Conservation (phyloP, 306 rosid genomes). For the Castanea mollissima region DNA sequence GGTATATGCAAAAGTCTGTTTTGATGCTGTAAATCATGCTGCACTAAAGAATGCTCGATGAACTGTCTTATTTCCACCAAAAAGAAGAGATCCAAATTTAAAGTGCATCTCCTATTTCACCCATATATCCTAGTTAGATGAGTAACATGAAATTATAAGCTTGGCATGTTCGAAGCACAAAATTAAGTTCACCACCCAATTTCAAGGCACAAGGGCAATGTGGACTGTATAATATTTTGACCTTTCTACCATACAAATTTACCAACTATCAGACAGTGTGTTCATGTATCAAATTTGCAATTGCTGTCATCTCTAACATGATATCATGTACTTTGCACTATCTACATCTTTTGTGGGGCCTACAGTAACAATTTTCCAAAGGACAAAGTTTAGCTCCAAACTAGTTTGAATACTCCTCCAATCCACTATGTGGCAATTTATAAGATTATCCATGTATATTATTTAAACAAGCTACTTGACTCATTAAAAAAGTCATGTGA, state of each 20-base stretch:
- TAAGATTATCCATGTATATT: no score
- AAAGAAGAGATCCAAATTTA: no score
- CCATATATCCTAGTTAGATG: neutral
- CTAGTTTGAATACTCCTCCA: no score
- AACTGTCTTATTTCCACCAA: no score
- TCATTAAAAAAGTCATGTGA: no score
- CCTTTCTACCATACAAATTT: neutral
- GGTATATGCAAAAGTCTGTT: conserved; percentile 28
- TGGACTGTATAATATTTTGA: neutral
- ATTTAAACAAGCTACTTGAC: no score
- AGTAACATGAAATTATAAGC: neutral
- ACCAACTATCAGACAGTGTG: neutral
- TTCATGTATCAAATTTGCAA: neutral
- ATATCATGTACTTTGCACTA: neutral
- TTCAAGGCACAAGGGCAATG: neutral
- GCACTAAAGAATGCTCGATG: no score
- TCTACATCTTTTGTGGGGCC: neutral
- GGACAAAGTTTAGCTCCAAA: no score
- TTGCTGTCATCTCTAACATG: neutral
- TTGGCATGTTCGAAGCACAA: neutral
- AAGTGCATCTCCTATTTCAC: neutral
- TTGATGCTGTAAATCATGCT: no score
- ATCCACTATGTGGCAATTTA: no score
- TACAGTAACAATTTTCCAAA: neutral
- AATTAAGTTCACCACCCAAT: neutral